Evolutionary conservation across 768 basidiomycete species (phyloP).

Genomic region (Psilocybe sp.): DNA sequence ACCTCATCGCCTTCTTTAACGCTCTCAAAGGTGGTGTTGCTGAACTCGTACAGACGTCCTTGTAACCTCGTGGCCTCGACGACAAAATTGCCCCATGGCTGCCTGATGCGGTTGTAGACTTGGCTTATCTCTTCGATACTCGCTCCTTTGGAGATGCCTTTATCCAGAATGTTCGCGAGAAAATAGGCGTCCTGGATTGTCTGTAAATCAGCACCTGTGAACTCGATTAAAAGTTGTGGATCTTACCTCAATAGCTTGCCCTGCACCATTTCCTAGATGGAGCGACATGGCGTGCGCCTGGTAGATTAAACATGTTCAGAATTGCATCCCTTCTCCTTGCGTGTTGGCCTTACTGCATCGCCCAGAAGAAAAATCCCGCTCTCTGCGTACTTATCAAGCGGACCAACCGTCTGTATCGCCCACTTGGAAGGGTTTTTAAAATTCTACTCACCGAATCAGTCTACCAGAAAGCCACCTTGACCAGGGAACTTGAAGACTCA

Average conservation of each 20-base stretch:
- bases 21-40: constrained; percentile 22
- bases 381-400: constrained; percentile 33
- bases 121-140: constrained; percentile 29
- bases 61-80: constrained; percentile 31
- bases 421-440: constrained; percentile 33
- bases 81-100: constrained; percentile 37
- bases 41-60: constrained; percentile 34
- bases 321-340: neutral
- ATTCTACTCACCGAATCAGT: constrained; percentile 15
- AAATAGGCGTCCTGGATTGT: constrained; percentile 43
- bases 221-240: too few species aligned
- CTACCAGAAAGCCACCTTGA: neutral
- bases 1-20: constrained; percentile 18
- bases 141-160: constrained; percentile 31
- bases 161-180: constrained; percentile 39
- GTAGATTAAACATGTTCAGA: neutral
- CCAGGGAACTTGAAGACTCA: constrained; percentile 7
- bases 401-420: constrained; percentile 36
- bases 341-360: constrained; percentile 35
- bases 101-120: constrained; percentile 42
- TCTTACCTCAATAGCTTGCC: constrained; percentile 26
- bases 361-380: constrained; percentile 39
- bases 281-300: constrained; percentile 11
- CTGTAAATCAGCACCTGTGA: too few species aligned
- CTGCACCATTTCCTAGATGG: constrained; percentile 10